Conservation (phyloP, 345 rosid genomes). For the Carallia brachiata region DNA sequence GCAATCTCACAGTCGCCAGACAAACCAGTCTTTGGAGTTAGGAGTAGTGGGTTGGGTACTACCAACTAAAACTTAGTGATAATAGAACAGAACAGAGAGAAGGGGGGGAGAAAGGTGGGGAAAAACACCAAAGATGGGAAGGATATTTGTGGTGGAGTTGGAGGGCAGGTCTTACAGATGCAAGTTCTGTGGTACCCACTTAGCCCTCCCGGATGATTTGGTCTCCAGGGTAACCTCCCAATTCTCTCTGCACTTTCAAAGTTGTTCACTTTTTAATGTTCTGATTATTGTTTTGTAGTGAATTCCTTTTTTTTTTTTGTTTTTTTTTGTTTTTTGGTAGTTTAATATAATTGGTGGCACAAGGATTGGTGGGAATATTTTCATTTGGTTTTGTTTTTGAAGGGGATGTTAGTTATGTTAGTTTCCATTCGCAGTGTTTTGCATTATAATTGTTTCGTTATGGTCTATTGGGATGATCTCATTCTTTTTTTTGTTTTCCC, state of each 20-base stretch:
- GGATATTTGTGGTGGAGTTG: slow-evolving; percentile 81
- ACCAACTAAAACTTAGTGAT: no score
- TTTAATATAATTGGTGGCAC: no score
- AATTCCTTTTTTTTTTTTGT: neutral
- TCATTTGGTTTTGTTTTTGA: neutral
- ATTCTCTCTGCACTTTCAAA: neutral
- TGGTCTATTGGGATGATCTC: no score
- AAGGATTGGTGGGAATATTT: neutral
- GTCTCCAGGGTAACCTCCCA: slow-evolving; percentile 49
- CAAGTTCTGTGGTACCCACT: slow-evolving; percentile 82
- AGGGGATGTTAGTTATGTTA: neutral
- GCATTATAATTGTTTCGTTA: neutral
- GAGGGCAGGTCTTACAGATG: slow-evolving; percentile 90
- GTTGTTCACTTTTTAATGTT: neutral
- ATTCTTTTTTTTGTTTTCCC: neutral
- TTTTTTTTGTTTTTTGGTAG: no score
- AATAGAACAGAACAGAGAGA: neutral
- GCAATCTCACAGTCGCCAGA: no score
- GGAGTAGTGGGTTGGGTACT: no score
- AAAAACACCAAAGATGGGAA: slow-evolving; percentile 52
- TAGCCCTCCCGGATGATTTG: slow-evolving; percentile 69
- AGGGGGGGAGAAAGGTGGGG: neutral
- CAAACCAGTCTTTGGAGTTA: no score
- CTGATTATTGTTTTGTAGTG: neutral
- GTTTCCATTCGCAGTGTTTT: neutral